Base-by-base conservation (phyloP, 2,329 filamentous ascomycete species). In the Ascochyta clinopodiicola region DNA sequence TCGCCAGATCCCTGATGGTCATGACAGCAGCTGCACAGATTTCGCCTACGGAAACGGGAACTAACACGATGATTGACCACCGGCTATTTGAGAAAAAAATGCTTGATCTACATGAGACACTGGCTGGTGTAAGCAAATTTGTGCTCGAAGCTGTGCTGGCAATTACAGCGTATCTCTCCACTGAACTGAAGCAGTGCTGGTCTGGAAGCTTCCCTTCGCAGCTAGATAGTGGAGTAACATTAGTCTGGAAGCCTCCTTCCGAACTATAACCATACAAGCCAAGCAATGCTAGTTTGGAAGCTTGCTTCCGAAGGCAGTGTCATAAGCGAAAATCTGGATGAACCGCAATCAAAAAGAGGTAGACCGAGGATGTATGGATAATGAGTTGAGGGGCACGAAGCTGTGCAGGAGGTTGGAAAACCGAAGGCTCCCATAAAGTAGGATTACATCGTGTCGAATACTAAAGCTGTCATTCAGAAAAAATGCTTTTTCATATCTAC, bases 401-500 rank as follows among this genome's bases (percentile, higher is more conserved):
- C 10, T 31, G 6, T 12, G 27, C 27, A 29, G 8, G 12, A 5
- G 12, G 4, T 15, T 10, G 29, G 10, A 4, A 1, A 15, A 13
- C 12, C 3, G 10, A 13, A 15, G 10, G 29, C 12, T 4, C 15
- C 29, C 29, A 31, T 10, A 31, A 31, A 31, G 3, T 2, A 31
- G 12, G 15, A 5, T 13, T 13, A 13, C 6, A 6, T 13, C 5
- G 4, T 12, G 12, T 5, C 12, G 6, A 31, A 12, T 27, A 29
- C 9, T 1, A 12, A 31, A 3, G 12, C 12, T 31, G 12, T 29
- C 2, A 8, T 29, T 8, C 7, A 29, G 7, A 8, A 29, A 49
- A 19, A 4, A 59, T 49, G 47, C 32, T 59, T 7, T 56, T 43
- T 12, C 45, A 51, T 17, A 10, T 15, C 10, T 37, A 7, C 21